phyloP scores from a whole-genome alignment of 1,284 basidiomycete species.

The Tremellales sp. region DNA sequence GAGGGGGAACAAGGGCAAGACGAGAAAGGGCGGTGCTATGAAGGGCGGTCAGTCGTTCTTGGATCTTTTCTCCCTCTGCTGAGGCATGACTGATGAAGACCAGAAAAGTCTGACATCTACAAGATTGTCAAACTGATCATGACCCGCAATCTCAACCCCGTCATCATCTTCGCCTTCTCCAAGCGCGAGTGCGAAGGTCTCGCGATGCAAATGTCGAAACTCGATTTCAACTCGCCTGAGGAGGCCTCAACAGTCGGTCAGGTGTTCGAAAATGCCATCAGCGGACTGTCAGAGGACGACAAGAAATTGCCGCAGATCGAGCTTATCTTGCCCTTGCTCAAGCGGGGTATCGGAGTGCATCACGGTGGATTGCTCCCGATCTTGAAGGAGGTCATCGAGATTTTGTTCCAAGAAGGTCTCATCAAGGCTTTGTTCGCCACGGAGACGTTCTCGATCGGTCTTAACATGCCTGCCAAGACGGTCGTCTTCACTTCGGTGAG shows the following conservation, averaged over 20 bases:
- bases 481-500: slow-evolving; percentile 91
- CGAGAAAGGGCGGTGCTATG: slow-evolving; percentile 82
- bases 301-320: slow-evolving; percentile 88
- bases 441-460: slow-evolving; percentile 97
- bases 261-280: slow-evolving; percentile 94
- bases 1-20: slow-evolving; percentile 82
- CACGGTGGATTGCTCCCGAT: slow-evolving; percentile 97
- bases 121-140: slow-evolving; percentile 99
- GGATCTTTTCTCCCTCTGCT: background rate
- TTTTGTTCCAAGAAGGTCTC: slow-evolving; percentile 98
- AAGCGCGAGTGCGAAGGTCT: slow-evolving; percentile 96
- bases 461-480: slow-evolving; percentile 99
- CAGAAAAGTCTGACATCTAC: slow-evolving; percentile 67
- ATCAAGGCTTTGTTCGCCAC: slow-evolving; percentile 99
- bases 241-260: slow-evolving; percentile 83
- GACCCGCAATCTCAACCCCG: slow-evolving; percentile 95
- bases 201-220: slow-evolving; percentile 86
- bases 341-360: slow-evolving; percentile 96
- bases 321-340: slow-evolving; percentile 86
- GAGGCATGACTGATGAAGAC: background rate
- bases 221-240: slow-evolving; percentile 92
- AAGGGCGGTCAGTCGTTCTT: slow-evolving; percentile 62
- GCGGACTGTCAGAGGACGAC: slow-evolving; percentile 82
- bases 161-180: slow-evolving; percentile 98
- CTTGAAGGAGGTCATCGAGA: slow-evolving; percentile 98